A percentile compares a stretch with the other conserved stretches of the same genome.
Evolutionary conservation across 164 flowering plant genomes (phyloP).

Genomic region (Chloranthus sessilifolius): DNA sequence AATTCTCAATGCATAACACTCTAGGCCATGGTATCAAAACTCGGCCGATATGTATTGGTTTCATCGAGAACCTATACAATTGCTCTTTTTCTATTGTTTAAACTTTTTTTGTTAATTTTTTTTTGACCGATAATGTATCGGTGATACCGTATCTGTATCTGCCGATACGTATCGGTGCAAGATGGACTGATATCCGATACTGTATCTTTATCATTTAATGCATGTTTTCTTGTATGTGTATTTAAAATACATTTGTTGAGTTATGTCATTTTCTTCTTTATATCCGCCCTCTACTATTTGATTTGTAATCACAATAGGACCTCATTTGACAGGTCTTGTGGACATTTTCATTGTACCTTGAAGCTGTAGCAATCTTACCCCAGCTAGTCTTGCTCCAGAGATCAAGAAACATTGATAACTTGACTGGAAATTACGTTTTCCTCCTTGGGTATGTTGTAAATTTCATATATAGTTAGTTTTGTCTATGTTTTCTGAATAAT

Average conservation of each 20-base stretch:
- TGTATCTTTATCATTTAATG: too few relatives aligned
- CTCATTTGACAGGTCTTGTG: constrained; percentile 32
- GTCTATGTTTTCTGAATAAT: neutral
- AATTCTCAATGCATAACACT: too few relatives aligned
- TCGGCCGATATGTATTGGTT: too few relatives aligned
- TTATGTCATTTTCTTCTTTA: neutral
- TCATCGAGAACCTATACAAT: too few relatives aligned
- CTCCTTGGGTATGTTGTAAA: constrained; percentile 48
- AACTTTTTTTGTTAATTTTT: neutral
- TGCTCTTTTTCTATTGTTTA: too few relatives aligned
- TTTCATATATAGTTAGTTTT: neutral
- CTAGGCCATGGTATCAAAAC: too few relatives aligned
- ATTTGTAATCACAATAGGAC: neutral
- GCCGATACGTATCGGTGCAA: too few relatives aligned
- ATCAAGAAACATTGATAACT: constrained; percentile 53
- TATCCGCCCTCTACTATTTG: neutral
- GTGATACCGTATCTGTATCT: too few relatives aligned
- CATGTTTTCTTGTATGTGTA: neutral
- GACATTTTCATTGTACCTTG: constrained; percentile 58
- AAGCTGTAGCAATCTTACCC: constrained; percentile 59
- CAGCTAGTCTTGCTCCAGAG: constrained; percentile 57
- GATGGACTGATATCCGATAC: too few relatives aligned
- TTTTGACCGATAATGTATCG: neutral
- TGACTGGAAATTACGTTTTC: constrained; percentile 53
- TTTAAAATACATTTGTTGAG: neutral